Conservation (phyloP, 345 rosid species). For the Camelina laxa region DNA sequence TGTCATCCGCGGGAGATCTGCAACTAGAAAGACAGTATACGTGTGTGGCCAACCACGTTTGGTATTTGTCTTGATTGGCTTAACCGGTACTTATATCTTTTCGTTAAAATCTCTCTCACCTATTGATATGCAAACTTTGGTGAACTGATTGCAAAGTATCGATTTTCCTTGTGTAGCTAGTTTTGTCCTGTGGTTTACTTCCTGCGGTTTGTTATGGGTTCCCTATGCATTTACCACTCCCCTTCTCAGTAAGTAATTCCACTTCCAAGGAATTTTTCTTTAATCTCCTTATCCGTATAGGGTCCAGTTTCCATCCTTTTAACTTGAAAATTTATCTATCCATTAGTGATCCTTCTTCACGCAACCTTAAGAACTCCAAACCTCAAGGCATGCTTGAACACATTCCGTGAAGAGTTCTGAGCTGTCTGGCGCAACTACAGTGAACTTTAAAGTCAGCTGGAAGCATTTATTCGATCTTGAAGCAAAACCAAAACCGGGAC, state of each 20-base stretch:
- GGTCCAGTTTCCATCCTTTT: background rate
- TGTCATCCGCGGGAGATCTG: too few relatives aligned
- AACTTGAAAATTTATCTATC: background rate
- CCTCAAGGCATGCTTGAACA: constrained; percentile 49
- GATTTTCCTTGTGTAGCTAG: constrained; percentile 37
- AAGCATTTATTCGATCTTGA: constrained; percentile 13
- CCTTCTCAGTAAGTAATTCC: constrained; percentile 36
- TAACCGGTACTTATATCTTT: constrained; percentile 36
- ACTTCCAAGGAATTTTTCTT: background rate
- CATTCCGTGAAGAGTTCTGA: constrained; percentile 49
- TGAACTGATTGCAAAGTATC: constrained; percentile 25
- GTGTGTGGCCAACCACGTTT: constrained; percentile 47
- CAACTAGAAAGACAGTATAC: constrained; percentile 44
- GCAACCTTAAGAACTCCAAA: constrained; percentile 48
- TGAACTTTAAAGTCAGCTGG: constrained; percentile 28
- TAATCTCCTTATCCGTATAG: background rate
- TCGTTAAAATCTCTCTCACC: constrained; percentile 8
- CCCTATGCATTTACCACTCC: constrained; percentile 42
- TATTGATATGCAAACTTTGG: constrained; percentile 6
- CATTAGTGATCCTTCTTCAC: constrained; percentile 43
- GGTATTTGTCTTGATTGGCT: constrained; percentile 42
- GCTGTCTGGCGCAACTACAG: constrained; percentile 50
- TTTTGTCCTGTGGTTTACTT: constrained; percentile 42
- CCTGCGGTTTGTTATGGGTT: constrained; percentile 44
- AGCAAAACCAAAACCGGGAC: constrained; percentile 17